Conservation (phyloP, 345 rosid genomes). For the Gossypium mustelinum region DNA sequence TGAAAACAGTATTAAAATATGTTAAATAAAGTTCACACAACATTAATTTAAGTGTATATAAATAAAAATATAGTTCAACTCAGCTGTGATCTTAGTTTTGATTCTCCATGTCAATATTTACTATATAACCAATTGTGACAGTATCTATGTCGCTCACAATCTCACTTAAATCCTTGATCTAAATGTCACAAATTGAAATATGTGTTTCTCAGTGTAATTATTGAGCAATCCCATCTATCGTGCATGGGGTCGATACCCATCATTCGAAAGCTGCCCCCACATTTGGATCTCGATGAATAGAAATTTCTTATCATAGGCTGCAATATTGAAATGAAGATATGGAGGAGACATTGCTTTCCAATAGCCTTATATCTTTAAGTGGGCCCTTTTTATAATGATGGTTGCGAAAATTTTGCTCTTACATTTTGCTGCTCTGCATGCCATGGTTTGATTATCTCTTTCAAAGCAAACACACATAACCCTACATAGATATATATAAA, state of each 20-base stretch:
- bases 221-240: slow-evolving; percentile 14
- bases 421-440: slow-evolving; percentile 11
- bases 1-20: too few relatives aligned
- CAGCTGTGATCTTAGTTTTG: too few relatives aligned
- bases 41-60: too few relatives aligned
- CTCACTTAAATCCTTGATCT: not conserved
- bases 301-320: slow-evolving; percentile 17
- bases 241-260: slow-evolving; percentile 27
- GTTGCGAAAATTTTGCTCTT: slow-evolving; percentile 17
- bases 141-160: not conserved
- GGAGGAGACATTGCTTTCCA: not conserved
- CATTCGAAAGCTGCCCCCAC: slow-evolving; percentile 34
- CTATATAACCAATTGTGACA: too few relatives aligned
- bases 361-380: not conserved
- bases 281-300: slow-evolving; percentile 22
- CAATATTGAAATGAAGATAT: not conserved
- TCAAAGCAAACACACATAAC: too few relatives aligned
- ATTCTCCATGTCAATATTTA: too few relatives aligned
- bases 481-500: too few relatives aligned
- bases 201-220: slow-evolving; percentile 7
- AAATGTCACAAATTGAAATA: not conserved
- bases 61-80: too few relatives aligned
- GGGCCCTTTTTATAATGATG: slow-evolving; percentile 11
- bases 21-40: too few relatives aligned
- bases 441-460: too few relatives aligned